Conservation (phyloP, 2,329 filamentous ascomycete species). For the Allantophomopsis lycopodina region DNA sequence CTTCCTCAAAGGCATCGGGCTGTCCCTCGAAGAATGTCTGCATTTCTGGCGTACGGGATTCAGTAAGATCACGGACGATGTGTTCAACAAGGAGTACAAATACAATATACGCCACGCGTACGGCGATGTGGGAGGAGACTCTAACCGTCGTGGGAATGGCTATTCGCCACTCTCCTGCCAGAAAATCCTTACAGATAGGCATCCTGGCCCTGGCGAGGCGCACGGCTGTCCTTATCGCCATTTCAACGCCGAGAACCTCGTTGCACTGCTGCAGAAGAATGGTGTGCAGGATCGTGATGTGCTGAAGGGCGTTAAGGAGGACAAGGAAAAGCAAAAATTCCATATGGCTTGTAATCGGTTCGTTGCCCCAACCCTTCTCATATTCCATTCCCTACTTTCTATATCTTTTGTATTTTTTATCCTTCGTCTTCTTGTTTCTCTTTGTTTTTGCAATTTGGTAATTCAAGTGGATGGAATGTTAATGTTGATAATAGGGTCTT, state of each 20-base stretch:
- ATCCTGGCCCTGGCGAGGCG: conserved; percentile 73
- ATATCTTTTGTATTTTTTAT: not conserved
- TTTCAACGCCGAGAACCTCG: conserved; percentile 78
- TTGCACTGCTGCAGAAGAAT: conserved; percentile 58
- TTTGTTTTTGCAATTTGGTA: conserved; percentile 1
- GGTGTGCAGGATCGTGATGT: conserved; percentile 70
- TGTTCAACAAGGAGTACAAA: conserved; percentile 93
- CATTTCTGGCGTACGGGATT: conserved; percentile 85
- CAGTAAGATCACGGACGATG: conserved; percentile 78
- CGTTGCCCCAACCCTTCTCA: conserved; percentile 9
- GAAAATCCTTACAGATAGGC: conserved; percentile 82
- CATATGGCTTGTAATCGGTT: conserved; percentile 92
- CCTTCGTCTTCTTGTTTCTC: not conserved
- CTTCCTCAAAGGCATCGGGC: conserved; percentile 90
- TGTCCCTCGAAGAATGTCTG: conserved; percentile 83
- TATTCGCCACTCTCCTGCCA: conserved; percentile 91
- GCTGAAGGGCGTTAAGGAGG: conserved; percentile 70
- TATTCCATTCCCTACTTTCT: not conserved
- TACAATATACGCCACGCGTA: conserved; percentile 96
- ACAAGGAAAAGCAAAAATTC: conserved; percentile 77
- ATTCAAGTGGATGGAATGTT: not conserved
- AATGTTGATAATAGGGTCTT: conserved; percentile 50
- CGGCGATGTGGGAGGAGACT: conserved; percentile 88
- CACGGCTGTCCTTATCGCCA: conserved; percentile 97
- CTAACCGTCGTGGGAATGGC: conserved; percentile 72